phyloP scores from a whole-genome alignment of 148 eudicot genomes.

The Chenopodium album region DNA sequence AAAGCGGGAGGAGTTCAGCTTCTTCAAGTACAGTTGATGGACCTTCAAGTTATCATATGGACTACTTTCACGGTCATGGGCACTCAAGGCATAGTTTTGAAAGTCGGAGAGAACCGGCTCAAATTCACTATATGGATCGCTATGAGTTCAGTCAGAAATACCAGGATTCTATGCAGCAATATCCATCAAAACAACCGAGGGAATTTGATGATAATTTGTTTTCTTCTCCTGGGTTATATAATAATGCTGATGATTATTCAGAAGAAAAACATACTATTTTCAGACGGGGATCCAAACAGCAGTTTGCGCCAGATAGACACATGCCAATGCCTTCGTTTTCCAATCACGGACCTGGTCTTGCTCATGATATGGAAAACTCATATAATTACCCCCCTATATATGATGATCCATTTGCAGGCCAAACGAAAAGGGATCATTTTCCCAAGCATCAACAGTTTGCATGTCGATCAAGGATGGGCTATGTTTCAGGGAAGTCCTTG shows the following conservation, averaged over 20 bases:
- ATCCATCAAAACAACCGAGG: slow-evolving; percentile 34
- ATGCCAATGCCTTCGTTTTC: slow-evolving; percentile 26
- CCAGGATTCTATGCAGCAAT: slow-evolving; percentile 46
- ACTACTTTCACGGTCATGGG: slow-evolving; percentile 35
- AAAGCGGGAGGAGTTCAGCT: slow-evolving; percentile 30
- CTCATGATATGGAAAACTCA: slow-evolving; percentile 16
- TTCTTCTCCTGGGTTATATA: slow-evolving; percentile 33
- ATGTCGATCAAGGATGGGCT: slow-evolving; percentile 31
- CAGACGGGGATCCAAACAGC: slow-evolving; percentile 31
- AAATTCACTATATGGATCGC: slow-evolving; percentile 53
- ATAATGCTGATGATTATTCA: slow-evolving; percentile 31
- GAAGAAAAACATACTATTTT: slow-evolving; percentile 36
- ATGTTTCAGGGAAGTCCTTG: slow-evolving; percentile 33
- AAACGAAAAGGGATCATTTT: slow-evolving; percentile 27
- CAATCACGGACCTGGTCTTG: slow-evolving; percentile 23
- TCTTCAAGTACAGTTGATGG: slow-evolving; percentile 46
- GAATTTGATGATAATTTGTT: slow-evolving; percentile 35
- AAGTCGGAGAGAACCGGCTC: slow-evolving; percentile 33
- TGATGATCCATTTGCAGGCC: slow-evolving; percentile 38
- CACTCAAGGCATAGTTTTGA: slow-evolving; percentile 37
- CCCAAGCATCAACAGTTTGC: slow-evolving; percentile 28
- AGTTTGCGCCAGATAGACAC: slow-evolving; percentile 29
- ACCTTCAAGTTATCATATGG: slow-evolving; percentile 38
- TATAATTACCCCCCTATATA: slow-evolving; percentile 29
- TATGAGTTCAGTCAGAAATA: slow-evolving; percentile 60